A percentile compares a stretch with the other conserved stretches of the same genome.
phyloP scores from a whole-genome alignment of 345 rosid genomes.

The Lepidium africanum region DNA sequence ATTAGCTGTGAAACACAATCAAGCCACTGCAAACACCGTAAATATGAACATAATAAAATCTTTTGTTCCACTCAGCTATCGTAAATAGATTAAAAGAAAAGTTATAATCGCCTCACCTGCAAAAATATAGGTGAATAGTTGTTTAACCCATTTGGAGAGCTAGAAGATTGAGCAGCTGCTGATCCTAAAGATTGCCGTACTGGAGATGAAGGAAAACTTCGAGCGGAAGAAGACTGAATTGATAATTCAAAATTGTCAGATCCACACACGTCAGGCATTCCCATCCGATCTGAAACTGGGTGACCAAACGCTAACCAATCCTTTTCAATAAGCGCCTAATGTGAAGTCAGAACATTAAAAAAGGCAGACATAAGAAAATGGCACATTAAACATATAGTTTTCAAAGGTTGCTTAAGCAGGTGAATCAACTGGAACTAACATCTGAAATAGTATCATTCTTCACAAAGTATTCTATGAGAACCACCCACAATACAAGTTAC shows the following conservation, averaged over 20 bases:
- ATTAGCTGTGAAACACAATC: constrained; percentile 86
- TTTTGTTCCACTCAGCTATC: not conserved
- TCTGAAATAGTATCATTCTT: not conserved
- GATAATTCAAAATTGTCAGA: constrained; percentile 51
- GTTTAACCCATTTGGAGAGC: constrained; percentile 71
- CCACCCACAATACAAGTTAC: not conserved
- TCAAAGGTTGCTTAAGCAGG: not conserved
- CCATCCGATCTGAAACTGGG: constrained; percentile 92
- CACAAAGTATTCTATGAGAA: constrained; percentile 1
- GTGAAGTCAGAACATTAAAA: constrained; percentile 5
- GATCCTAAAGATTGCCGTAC: constrained; percentile 64
- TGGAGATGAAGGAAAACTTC: constrained; percentile 69
- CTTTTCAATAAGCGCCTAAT: constrained; percentile 90
- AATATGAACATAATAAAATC: not conserved
- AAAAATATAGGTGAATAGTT: constrained; percentile 89
- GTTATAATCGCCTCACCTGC: constrained; percentile 48
- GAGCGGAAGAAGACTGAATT: constrained; percentile 61
- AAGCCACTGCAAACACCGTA: constrained; percentile 75
- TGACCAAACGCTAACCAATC: constrained; percentile 99
- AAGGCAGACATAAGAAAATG: constrained; percentile 3
- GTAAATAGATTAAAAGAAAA: not conserved
- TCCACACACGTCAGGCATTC: constrained; percentile 73
- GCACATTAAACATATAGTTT: constrained; percentile 4
- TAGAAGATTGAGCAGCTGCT: constrained; percentile 51
- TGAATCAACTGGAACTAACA: constrained; percentile 1